phyloP scores from a whole-genome alignment of 1,284 basidiomycete species.

The Tilletia caries region DNA sequence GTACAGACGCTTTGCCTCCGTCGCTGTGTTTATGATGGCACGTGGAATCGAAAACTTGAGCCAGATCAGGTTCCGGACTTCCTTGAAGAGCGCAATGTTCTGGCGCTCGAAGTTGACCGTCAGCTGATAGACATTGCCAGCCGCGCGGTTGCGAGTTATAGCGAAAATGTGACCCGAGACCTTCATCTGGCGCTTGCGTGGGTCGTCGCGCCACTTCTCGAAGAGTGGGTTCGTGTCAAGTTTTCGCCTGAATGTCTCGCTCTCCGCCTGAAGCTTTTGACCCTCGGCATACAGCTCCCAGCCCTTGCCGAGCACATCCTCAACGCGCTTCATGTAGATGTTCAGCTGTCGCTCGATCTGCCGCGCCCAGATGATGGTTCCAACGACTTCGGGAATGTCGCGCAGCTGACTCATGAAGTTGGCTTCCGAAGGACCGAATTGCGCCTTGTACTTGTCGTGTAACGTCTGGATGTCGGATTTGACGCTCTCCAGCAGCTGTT shows the following conservation, averaged over 20 bases:
- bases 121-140: conserved; percentile 65
- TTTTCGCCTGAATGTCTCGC: conserved; percentile 86
- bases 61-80: conserved; percentile 92
- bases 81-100: conserved; percentile 96
- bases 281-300: conserved; percentile 99
- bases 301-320: conserved; percentile 94
- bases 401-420: conserved; percentile 98
- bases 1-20: conserved; percentile 95
- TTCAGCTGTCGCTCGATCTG: conserved; percentile 95
- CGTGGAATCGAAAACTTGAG: conserved; percentile 91
- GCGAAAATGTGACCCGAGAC: conserved; percentile 95
- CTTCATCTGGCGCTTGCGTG: conserved; percentile 79
- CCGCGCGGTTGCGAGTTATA: conserved; percentile 71
- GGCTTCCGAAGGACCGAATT: conserved; percentile 89
- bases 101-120: conserved; percentile 96
- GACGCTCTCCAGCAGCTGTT: conserved; percentile 64
- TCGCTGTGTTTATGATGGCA: conserved; percentile 89
- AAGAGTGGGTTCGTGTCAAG: conserved; percentile 89
- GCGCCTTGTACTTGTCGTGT: conserved; percentile 78
- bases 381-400: conserved; percentile 91
- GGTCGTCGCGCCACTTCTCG: conserved; percentile 94
- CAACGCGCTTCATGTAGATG: conserved; percentile 98
- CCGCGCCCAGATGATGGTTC: conserved; percentile 95
- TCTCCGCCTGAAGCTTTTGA: conserved; percentile 89
- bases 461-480: conserved; percentile 94